Evolutionary conservation across 2,329 filamentous ascomycete genomes (phyloP).

Genomic region (Calonectria hongkongensis): DNA sequence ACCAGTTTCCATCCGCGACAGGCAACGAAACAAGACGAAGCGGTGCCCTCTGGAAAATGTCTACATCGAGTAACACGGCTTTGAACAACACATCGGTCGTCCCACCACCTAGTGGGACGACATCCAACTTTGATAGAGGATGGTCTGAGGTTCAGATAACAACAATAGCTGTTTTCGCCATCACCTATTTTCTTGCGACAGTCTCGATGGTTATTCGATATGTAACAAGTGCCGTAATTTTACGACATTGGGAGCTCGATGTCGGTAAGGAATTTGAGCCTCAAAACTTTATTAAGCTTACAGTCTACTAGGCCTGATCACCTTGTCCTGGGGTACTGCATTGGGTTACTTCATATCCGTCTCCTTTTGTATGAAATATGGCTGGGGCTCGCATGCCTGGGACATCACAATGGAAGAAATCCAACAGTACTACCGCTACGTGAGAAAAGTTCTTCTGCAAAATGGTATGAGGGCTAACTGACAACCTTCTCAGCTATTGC

Average conservation of each 20-base stretch:
- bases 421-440: constrained; percentile 23
- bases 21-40: too few species aligned
- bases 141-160: constrained; percentile 33
- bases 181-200: constrained; percentile 36
- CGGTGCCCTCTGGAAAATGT: too few species aligned
- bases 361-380: constrained; percentile 35
- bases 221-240: constrained; percentile 22
- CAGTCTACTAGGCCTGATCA: constrained; percentile 26
- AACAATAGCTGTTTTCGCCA: constrained; percentile 31
- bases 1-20: too few species aligned
- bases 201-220: constrained; percentile 34
- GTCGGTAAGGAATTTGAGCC: constrained; percentile 4
- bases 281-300: neutral
- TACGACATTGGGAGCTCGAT: constrained; percentile 30
- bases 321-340: constrained; percentile 30
- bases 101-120: constrained; percentile 28
- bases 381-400: constrained; percentile 39
- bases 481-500: neutral
- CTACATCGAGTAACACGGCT: too few species aligned
- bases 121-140: constrained; percentile 30
- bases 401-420: constrained; percentile 36
- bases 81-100: constrained; percentile 31
- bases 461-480: too few species aligned
- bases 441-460: too few species aligned
- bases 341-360: constrained; percentile 41